These are phyloP conservation scores for Choricystis sp. DNA, from an alignment of 139 green algal species.

Conservation along the genomic window DNA sequence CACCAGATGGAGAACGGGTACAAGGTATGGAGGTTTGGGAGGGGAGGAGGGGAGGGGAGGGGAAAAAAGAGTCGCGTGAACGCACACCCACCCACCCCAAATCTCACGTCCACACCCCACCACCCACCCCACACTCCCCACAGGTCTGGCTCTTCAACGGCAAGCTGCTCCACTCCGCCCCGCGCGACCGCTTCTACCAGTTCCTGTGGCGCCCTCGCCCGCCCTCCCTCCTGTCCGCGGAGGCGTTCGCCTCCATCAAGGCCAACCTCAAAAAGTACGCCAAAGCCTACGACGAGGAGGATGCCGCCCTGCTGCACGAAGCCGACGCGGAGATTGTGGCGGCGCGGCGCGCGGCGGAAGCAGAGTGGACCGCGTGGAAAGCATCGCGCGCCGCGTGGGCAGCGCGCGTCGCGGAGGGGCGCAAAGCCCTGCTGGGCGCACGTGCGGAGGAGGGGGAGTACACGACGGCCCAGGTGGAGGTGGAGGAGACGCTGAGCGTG, in stretches of 20 bases:
- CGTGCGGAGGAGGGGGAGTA: neutral
- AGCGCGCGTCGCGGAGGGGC: neutral
- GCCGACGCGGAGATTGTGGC: neutral
- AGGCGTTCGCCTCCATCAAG: constrained; percentile 76
- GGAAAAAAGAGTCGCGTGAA: no score
- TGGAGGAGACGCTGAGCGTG: neutral
- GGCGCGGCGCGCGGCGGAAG: no score
- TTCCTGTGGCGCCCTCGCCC: constrained; percentile 87
- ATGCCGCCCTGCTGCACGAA: constrained; percentile 61
- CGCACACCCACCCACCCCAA: no score
- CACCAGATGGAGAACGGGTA: constrained; percentile 98
- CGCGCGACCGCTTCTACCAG: constrained; percentile 78
- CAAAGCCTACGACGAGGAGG: constrained; percentile 88
- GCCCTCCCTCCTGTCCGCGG: constrained; percentile 56
- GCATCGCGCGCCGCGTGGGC: neutral
- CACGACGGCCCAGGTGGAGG: neutral
- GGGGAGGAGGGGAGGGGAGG: no score
- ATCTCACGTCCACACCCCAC: no score
- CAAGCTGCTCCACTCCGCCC: constrained; percentile 54
- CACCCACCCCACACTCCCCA: neutral
- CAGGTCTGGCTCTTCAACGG: constrained; percentile 76
- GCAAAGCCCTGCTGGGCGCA: neutral
- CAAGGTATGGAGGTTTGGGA: constrained; percentile 43
- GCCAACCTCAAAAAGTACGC: constrained; percentile 86
- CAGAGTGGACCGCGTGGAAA: neutral